Base-by-base conservation (phyloP, 2,329 filamentous ascomycete species). In the Gnomoniopsis smithogilvyi region DNA sequence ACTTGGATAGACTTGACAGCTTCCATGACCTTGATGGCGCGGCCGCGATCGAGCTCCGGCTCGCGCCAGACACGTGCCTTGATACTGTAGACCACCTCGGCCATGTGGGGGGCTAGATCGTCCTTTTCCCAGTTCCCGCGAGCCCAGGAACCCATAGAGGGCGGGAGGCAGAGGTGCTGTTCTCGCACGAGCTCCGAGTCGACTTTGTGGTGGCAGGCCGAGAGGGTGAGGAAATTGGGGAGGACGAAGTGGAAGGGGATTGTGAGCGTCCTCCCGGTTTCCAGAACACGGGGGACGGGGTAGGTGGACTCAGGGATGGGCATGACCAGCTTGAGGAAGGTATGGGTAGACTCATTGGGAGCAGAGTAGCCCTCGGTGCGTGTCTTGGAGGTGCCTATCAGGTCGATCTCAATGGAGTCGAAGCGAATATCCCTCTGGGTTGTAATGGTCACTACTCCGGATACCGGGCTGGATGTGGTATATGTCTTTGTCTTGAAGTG, bases 171-270 rank as follows among this genome's bases (percentile, higher is more conserved):
- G 43, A 82, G 70, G 70, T 86, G 83, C 50, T 80, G 74, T 36
- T 81, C 80, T 55, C 76, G 74, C 33, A 85, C 73, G 50, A 72
- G 72, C n/a, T 73, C 71, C 45, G 74, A 74, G 45, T 73, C 70
- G 56, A 77, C 74, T 30, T 68, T 64, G 71, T 85, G 82, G 65
- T 73, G 79, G 74, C 83, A 86, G 19, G 82, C 81, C 60, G 76
- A 77, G 52, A 85, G 73, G 19, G 82, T 85, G 60, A 86, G 78
- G 56, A 84, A 78, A 63, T 75, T 74, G n/a, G 83, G 83, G 17
- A 86, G 77, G 59, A 85, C 78, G 63, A 86, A 86, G 71, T 82
- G 71, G 72, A 86, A 83, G n/a, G 82, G 82, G 24, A 86, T 69
- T 15, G 67, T 75, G 69, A 83, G 82, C 26, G 73, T 75, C 63